Evolutionary conservation across 352 stramenopile species (phyloP).

Genomic region (Phytophthora melonis): DNA sequence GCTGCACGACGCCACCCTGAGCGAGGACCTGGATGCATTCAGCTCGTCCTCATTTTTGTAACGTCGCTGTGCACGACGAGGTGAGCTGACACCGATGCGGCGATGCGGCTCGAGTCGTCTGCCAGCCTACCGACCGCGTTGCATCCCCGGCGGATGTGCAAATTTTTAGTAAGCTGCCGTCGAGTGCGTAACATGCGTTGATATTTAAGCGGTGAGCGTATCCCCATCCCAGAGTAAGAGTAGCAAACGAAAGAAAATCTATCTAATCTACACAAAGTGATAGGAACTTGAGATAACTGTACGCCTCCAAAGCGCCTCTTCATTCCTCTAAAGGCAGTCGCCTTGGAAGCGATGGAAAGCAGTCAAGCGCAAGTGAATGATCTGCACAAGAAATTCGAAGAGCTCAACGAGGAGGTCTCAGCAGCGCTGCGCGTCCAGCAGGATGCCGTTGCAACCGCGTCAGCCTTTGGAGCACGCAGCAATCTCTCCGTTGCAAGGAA

Average conservation of each 20-base stretch:
- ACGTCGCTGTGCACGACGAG: constrained; percentile 32
- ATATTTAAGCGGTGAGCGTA: constrained; percentile 48
- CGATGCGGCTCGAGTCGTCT: neutral
- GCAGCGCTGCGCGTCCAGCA: constrained; percentile 63
- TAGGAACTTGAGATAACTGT: neutral
- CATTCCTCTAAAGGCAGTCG: neutral
- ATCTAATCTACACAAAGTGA: constrained; percentile 42
- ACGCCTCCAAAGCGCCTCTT: constrained; percentile 15
- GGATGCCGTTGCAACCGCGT: constrained; percentile 45
- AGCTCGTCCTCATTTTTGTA: constrained; percentile 91
- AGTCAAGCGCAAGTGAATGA: constrained; percentile 62
- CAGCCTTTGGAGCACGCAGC: constrained; percentile 19
- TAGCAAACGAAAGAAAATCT: constrained; percentile 27
- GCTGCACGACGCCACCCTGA: constrained; percentile 77
- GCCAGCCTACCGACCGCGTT: constrained; percentile 8
- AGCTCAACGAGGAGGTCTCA: constrained; percentile 74
- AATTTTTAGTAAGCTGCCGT: constrained; percentile 38
- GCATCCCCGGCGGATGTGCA: constrained; percentile 32
- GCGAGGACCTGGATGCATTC: constrained; percentile 86
- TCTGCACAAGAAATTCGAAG: constrained; percentile 80
- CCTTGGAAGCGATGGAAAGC: constrained; percentile 44
- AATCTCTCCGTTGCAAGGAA: constrained; percentile 41
- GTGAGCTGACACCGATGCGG: constrained; percentile 20
- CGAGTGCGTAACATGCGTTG: constrained; percentile 47
- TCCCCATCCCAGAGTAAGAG: constrained; percentile 30